Percentiles rank a stretch among this genome's conserved stretches.
Evolutionary conservation across 1,139 yeast species (phyloP).

Genomic region (Trichomonascaceae sp.): DNA sequence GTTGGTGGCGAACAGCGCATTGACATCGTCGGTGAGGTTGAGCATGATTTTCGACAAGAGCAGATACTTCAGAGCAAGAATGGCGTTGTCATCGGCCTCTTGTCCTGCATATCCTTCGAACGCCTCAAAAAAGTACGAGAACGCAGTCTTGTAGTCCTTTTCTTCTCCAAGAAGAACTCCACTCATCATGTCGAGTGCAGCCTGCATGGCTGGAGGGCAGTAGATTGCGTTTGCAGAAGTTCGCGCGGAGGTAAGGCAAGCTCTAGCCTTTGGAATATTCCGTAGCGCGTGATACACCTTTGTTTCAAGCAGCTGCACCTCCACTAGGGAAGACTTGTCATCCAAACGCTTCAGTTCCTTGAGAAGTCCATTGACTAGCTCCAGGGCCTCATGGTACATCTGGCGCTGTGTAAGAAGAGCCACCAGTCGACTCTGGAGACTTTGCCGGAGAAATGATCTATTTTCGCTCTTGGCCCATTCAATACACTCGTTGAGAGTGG

Average conservation of each 20-base stretch:
- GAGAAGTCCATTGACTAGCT: slow-evolving; percentile 57
- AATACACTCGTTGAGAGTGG: slow-evolving; percentile 64
- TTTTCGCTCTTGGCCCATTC: slow-evolving; percentile 80
- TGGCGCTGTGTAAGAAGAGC: slow-evolving; percentile 55
- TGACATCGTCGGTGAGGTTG: slow-evolving; percentile 75
- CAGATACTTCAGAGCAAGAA: slow-evolving; percentile 81
- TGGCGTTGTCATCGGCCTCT: slow-evolving; percentile 46
- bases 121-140: slow-evolving; percentile 86
- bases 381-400: slow-evolving; percentile 56
- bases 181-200: slow-evolving; percentile 88
- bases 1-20: slow-evolving; percentile 49
- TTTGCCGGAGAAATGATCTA: slow-evolving; percentile 79
- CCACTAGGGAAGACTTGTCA: slow-evolving; percentile 89
- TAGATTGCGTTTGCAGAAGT: slow-evolving; percentile 93
- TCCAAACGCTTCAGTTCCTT: slow-evolving; percentile 85
- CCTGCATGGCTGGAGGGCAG: slow-evolving; percentile 90
- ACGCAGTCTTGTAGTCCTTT: slow-evolving; percentile 92
- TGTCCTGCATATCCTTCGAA: slow-evolving; percentile 69
- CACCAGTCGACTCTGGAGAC: slow-evolving; percentile 73
- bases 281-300: slow-evolving; percentile 85
- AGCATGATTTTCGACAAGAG: slow-evolving; percentile 87
- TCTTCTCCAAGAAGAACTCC: slow-evolving; percentile 96
- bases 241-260: slow-evolving; percentile 88
- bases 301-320: slow-evolving; percentile 85
- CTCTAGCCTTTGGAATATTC: slow-evolving; percentile 85